Percentiles rank a stretch among this genome's conserved stretches.
These are phyloP conservation scores for Pisolithus albus DNA, from an alignment of 768 basidiomycete species.

Conservation along the genomic window DNA sequence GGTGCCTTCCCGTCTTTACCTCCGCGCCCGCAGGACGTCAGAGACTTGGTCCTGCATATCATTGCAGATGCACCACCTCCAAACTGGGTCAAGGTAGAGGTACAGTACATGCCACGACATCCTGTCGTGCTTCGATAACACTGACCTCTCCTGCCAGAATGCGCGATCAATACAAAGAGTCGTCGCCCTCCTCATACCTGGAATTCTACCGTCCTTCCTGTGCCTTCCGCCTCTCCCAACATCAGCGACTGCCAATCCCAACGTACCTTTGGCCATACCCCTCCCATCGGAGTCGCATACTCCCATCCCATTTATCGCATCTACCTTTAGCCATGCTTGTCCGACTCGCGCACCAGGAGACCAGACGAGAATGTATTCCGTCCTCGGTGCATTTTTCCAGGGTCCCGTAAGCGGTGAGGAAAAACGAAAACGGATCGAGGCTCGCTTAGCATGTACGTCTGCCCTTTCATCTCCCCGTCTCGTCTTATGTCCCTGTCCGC, in stretches of 20 bases:
- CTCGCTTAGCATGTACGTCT: conserved; percentile 33
- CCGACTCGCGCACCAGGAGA: conserved; percentile 94
- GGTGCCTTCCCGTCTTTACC: not conserved
- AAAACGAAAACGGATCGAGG: conserved; percentile 56
- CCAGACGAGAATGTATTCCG: conserved; percentile 74
- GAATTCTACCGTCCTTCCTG: conserved; percentile 70
- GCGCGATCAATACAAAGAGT: conserved; percentile 67
- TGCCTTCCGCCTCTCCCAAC: conserved; percentile 66
- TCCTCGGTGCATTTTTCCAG: conserved; percentile 77
- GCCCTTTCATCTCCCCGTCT: conserved; percentile 12
- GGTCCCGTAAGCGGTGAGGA: conserved; percentile 75
- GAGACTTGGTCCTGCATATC: conserved; percentile 80
- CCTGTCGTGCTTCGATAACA: not conserved
- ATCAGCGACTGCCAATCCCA: conserved; percentile 52
- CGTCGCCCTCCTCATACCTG: conserved; percentile 79
- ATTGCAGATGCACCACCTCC: conserved; percentile 78
- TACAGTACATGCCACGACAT: conserved; percentile 43
- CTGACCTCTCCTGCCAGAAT: conserved; percentile 44
- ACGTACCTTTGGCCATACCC: conserved; percentile 47
- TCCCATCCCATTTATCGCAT: conserved; percentile 60
- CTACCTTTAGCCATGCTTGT: conserved; percentile 85
- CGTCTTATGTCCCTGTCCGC: conserved; percentile 1
- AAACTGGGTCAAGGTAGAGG: conserved; percentile 82
- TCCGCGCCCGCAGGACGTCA: conserved; percentile 56
- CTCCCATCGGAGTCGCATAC: conserved; percentile 27